Evolutionary conservation across 345 rosid genomes (phyloP), one percentile per base, ranked within the genome.

Genomic region (Citrus hindsii): DNA sequence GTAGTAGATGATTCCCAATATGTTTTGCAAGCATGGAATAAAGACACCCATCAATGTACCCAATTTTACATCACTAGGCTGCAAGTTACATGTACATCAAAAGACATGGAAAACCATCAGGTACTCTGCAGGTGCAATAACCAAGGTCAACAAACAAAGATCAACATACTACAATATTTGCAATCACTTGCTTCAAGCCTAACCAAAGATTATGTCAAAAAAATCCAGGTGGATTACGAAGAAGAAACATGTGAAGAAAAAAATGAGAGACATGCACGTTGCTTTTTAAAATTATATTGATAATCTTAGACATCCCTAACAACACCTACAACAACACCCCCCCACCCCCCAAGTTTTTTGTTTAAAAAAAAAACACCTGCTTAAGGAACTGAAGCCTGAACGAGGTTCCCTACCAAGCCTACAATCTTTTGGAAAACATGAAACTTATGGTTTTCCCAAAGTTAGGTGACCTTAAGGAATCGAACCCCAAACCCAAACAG

Each of bases 41-140:
- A 97, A 97, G 72, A 97, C 99, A 76, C 99, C 99, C 98, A 97
- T 97, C 98, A 97, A 46, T 37, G 99, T 97, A 48, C 98, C 97
- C 88, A 94, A 75, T 90, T 97, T 94, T 79, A 87, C 79, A 64
- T 86, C 92, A 69, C 82, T 77, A 69, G 85, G 82, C 98, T 97
- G 94, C 91, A 89, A 67, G 56, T 69, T 75, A 82, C 63, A 77
- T 66, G 80, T 76, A 83, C 51, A 82, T 69, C 75, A 75, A 48
- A 58, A 78, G 79, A 76, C 79, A 63, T 71, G 38, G 28, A 79
- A 84, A 68, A 73, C 38, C 72, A 74, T 69, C 71, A 86, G 58
- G 79, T 84, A 67, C 27, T 27, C 22, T 65, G 69, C 18, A 81
- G 40, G 46, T 48, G 68, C 56, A 76, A 48, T 71, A 59, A 33